Evolutionary conservation across 2,329 filamentous ascomycete genomes (phyloP).

Genomic region (Pezicula carpinea): DNA sequence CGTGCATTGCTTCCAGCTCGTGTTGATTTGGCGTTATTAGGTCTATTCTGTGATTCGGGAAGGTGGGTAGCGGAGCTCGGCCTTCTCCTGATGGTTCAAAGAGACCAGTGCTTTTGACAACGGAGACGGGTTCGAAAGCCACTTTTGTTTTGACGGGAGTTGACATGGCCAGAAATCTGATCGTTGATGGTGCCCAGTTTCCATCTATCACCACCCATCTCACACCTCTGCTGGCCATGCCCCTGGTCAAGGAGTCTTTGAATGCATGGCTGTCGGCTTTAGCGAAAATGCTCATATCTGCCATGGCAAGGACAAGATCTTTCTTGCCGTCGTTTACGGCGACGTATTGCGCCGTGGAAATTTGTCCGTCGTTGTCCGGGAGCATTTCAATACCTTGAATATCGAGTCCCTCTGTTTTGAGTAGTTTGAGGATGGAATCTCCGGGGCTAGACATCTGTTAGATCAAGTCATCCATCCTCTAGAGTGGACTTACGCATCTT

Average conservation of each 20-base stretch:
- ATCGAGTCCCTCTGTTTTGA: slow-evolving; percentile 61
- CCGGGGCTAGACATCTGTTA: slow-evolving; percentile 54
- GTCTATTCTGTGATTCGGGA: slow-evolving; percentile 60
- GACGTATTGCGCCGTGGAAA: slow-evolving; percentile 85
- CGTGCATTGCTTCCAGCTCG: slow-evolving; percentile 77
- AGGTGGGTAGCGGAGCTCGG: slow-evolving; percentile 34
- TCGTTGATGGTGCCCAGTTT: slow-evolving; percentile 70
- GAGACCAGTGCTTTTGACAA: slow-evolving; percentile 73
- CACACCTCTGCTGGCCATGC: slow-evolving; percentile 51
- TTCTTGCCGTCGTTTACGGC: slow-evolving; percentile 81
- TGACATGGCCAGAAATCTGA: slow-evolving; percentile 66
- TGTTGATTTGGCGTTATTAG: slow-evolving; percentile 78
- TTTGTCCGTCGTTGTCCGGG: slow-evolving; percentile 12
- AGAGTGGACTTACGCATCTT: slow-evolving; percentile 59
- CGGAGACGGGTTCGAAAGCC: slow-evolving; percentile 87
- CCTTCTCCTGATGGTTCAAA: slow-evolving; percentile 22
- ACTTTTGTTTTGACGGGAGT: slow-evolving; percentile 53
- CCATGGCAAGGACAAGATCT: slow-evolving; percentile 87
- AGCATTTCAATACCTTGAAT: slow-evolving; percentile 48
- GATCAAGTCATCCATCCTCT: background rate
- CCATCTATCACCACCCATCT: slow-evolving; percentile 80
- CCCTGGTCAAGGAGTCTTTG: background rate
- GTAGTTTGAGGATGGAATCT: slow-evolving; percentile 61
- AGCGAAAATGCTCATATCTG: slow-evolving; percentile 67
- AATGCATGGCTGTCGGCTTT: slow-evolving; percentile 43